Evolutionary conservation across 2,329 filamentous ascomycete genomes (phyloP), one percentile per base, ranked within the genome.

Genomic region (Colletotrichum cereale): DNA sequence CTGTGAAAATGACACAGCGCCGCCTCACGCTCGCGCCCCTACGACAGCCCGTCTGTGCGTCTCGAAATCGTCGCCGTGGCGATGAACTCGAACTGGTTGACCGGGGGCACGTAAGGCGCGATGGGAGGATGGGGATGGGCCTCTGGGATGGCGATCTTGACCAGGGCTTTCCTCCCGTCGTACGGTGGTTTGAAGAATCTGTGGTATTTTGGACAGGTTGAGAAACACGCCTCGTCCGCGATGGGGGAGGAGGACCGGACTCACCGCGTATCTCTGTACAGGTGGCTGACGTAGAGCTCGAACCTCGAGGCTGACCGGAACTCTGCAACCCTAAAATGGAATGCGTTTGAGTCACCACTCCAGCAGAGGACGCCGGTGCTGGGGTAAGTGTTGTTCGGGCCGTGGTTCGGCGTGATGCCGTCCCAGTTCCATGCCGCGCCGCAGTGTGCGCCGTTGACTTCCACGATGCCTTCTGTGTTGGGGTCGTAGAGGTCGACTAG

Each of bases 381-480:
- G 34, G 62, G 62, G 29, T 73, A 76, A 36, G 57, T 67, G 67
- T 77, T 52, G 73, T 73, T 2, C 82, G 85, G 44, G 21, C 76
- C 76, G 12, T 74, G 66, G 16, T 66, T 38, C 7, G 66, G 50
- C 3, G 74, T 72, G 42, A 74, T 31, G 48, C 76, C 75, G 62
- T 78, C 76, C 76, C 76, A 78, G 24, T 71, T n/a, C 75, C 76
- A 77, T 16, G 50, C 42, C 36, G 72, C 66, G 12, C 71, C 53
- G 70, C 76, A 78, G 36, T 62, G 64, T 24, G 73, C 73, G n/a
- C 63, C 71, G 62, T 67, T 74, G 52, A 73, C 52, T 29, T 73
- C 71, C 40, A 71, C 66, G 50, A 67, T 42, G 47, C 53, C 71
- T 55, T 73, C 73, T 11, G 73, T 73, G 47, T 74, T 74, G 63